These are phyloP conservation scores for Trichoderma sp. DNA, from an alignment of 2,329 filamentous ascomycete genomes.

Conservation along the genomic window DNA sequence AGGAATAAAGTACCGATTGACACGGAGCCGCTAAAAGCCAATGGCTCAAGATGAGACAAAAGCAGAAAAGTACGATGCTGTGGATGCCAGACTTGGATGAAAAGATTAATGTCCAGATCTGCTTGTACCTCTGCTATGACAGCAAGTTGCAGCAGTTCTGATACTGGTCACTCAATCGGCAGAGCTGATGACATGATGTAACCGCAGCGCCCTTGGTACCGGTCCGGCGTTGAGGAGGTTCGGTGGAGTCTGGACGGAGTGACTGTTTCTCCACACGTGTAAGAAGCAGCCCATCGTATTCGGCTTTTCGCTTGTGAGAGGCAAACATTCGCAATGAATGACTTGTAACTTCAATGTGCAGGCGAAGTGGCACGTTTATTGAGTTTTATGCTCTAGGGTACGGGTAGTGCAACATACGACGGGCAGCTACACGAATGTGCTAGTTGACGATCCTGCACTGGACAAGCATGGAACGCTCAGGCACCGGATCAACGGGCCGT, in stretches of 20 bases:
- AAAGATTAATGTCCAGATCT: neutral
- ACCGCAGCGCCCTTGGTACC: neutral
- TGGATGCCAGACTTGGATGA: neutral
- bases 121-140: neutral
- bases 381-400: neutral
- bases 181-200: slow-evolving; percentile 5
- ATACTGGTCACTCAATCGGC: neutral
- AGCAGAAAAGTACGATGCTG: neutral
- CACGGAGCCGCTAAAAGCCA: neutral
- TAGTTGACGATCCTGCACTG: neutral
- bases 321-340: neutral
- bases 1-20: neutral
- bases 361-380: neutral
- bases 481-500: slow-evolving; percentile 10
- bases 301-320: neutral
- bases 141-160: neutral
- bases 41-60: neutral
- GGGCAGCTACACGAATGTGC: neutral
- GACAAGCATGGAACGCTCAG: neutral
- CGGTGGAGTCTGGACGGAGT: slow-evolving; percentile 7
- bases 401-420: neutral
- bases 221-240: slow-evolving; percentile 10
- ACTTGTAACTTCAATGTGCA: neutral
- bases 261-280: slow-evolving; percentile 10
- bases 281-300: slow-evolving; percentile 2